A percentile compares a stretch with the other conserved stretches of the same genome.
These are phyloP conservation scores for Monosporozyma servazzii DNA, from an alignment of 805 yeast genomes.

Conservation along the genomic window DNA sequence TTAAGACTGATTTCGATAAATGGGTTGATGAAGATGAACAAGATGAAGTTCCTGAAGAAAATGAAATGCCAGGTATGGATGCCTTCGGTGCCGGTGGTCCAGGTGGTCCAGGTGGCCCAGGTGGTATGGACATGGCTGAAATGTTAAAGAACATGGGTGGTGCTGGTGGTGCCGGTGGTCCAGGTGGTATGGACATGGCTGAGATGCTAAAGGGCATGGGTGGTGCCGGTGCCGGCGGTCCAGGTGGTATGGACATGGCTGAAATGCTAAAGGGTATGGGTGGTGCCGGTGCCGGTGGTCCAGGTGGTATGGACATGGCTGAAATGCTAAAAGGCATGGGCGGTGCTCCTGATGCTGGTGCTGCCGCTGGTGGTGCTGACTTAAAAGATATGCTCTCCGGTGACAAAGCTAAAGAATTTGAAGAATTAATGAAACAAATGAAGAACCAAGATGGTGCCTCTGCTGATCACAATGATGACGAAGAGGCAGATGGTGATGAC, in stretches of 20 bases:
- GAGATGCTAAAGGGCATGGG: slow-evolving; percentile 22
- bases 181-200: slow-evolving; percentile 18
- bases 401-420: slow-evolving; percentile 2
- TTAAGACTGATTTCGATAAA: slow-evolving; percentile 91
- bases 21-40: slow-evolving; percentile 99
- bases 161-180: slow-evolving; percentile 31
- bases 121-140: slow-evolving; percentile 30
- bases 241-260: slow-evolving; percentile 26
- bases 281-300: slow-evolving; percentile 22
- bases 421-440: slow-evolving; percentile 4
- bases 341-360: slow-evolving; percentile 14
- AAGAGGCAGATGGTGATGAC: slow-evolving; percentile 3
- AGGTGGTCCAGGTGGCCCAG: slow-evolving; percentile 22
- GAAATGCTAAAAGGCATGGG: slow-evolving; percentile 11
- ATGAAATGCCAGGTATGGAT: slow-evolving; percentile 27
- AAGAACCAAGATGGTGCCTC: slow-evolving; percentile 4
- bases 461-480: slow-evolving; percentile 3
- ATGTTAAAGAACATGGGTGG: slow-evolving; percentile 29
- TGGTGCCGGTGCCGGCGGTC: slow-evolving; percentile 24
- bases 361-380: slow-evolving; percentile 25
- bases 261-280: slow-evolving; percentile 12
- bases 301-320: slow-evolving; percentile 25
- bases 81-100: slow-evolving; percentile 34
- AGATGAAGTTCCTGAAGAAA: slow-evolving; percentile 42
- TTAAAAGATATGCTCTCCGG: slow-evolving; percentile 5